A percentile compares a stretch with the other conserved stretches of the same genome.
phyloP scores from a whole-genome alignment of 768 basidiomycete species.

The Tylopilus intermedius region DNA sequence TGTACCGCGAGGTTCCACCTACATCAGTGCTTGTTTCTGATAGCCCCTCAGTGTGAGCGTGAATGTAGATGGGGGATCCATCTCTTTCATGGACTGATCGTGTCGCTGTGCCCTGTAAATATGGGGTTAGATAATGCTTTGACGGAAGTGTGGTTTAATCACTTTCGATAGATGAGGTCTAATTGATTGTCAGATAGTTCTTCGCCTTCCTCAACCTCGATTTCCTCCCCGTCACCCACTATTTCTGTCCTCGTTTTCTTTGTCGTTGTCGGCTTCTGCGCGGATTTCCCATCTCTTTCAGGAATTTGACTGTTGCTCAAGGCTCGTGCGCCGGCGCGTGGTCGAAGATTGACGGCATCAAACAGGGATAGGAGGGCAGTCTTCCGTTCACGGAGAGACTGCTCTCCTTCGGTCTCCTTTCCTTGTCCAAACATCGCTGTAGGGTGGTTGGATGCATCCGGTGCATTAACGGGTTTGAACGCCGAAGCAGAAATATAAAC shows the following conservation, averaged over 20 bases:
- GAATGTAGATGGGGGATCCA: slow-evolving; percentile 79
- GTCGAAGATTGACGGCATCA: slow-evolving; percentile 64
- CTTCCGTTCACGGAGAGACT: slow-evolving; percentile 75
- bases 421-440: slow-evolving; percentile 64
- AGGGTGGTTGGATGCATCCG: slow-evolving; percentile 25
- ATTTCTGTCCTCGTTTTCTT: slow-evolving; percentile 55
- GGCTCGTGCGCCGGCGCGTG: slow-evolving; percentile 44
- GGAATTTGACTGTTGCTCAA: slow-evolving; percentile 26
- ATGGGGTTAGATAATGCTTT: slow-evolving; percentile 3
- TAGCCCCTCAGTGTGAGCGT: slow-evolving; percentile 73
- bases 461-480: slow-evolving; percentile 48
- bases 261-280: slow-evolving; percentile 30
- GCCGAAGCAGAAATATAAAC: slow-evolving; percentile 66
- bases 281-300: slow-evolving; percentile 31
- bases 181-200: slow-evolving; percentile 78
- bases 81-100: slow-evolving; percentile 70
- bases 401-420: slow-evolving; percentile 75
- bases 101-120: slow-evolving; percentile 71
- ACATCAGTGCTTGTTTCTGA: slow-evolving; percentile 90
- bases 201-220: slow-evolving; percentile 80
- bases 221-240: slow-evolving; percentile 77
- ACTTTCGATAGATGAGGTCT: slow-evolving; percentile 83
- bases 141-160: neutral
- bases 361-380: slow-evolving; percentile 69
- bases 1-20: slow-evolving; percentile 18